These are phyloP conservation scores for Scedosporium apiospermum DNA, from an alignment of 2,329 filamentous ascomycete genomes.

Conservation along the genomic window DNA sequence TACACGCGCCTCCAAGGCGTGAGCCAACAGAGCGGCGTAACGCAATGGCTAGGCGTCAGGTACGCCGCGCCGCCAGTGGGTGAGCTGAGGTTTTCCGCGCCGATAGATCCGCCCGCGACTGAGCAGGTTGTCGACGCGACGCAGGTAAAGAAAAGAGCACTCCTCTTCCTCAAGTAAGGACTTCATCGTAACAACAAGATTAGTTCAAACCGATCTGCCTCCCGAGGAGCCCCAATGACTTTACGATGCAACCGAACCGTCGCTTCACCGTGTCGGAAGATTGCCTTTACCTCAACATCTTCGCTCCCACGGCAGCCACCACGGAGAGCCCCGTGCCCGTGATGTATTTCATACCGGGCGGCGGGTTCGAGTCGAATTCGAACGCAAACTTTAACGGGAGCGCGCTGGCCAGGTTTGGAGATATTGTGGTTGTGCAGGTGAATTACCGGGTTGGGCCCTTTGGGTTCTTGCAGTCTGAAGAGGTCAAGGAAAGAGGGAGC, in stretches of 20 bases:
- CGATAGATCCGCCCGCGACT: slow-evolving; percentile 47
- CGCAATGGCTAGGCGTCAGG: slow-evolving; percentile 65
- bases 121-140: slow-evolving; percentile 41
- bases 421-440: slow-evolving; percentile 61
- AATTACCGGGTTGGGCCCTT: slow-evolving; percentile 71
- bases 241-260: slow-evolving; percentile 4
- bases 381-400: slow-evolving; percentile 48
- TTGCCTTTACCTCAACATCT: slow-evolving; percentile 60
- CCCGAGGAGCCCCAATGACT: slow-evolving; percentile 17
- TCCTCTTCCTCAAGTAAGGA: not conserved
- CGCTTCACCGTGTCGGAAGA: slow-evolving; percentile 40
- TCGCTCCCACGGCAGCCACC: slow-evolving; percentile 45
- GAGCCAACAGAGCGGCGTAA: slow-evolving; percentile 44
- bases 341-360: slow-evolving; percentile 49
- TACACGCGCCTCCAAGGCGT: slow-evolving; percentile 59
- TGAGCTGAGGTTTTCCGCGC: slow-evolving; percentile 55
- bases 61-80: slow-evolving; percentile 64
- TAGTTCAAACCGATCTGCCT: slow-evolving; percentile 21
- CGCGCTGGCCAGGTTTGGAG: slow-evolving; percentile 47
- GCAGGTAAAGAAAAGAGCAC: slow-evolving; percentile 27
- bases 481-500: slow-evolving; percentile 36
- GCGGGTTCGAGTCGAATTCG: slow-evolving; percentile 45
- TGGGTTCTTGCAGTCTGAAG: slow-evolving; percentile 54
- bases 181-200: not conserved
- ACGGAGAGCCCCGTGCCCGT: slow-evolving; percentile 49